phyloP scores from a whole-genome alignment of 208 protist genomes.

The Crithidia bombi region DNA sequence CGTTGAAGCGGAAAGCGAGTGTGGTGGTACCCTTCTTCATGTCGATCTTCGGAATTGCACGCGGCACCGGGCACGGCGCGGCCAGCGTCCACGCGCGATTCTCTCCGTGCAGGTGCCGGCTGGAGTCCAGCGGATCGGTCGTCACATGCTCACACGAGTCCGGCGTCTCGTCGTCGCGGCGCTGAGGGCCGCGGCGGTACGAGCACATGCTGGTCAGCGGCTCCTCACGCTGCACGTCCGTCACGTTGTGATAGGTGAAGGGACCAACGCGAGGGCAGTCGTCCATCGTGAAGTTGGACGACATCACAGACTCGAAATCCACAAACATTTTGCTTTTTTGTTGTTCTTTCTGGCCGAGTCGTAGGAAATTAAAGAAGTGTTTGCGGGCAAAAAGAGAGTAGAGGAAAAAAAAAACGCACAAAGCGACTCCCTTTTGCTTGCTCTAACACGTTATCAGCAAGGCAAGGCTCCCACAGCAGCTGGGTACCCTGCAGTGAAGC shows the following conservation, averaged over 20 bases:
- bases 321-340: slow-evolving; percentile 47
- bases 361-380: too few relatives aligned
- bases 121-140: slow-evolving; percentile 77
- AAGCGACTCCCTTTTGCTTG: too few relatives aligned
- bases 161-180: slow-evolving; percentile 28
- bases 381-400: too few relatives aligned
- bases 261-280: slow-evolving; percentile 81
- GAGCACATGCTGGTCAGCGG: slow-evolving; percentile 22
- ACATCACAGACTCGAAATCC: slow-evolving; percentile 74
- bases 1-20: slow-evolving; percentile 98
- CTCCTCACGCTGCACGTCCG: slow-evolving; percentile 25
- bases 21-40: slow-evolving; percentile 99
- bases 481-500: too few relatives aligned
- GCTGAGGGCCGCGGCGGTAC: slow-evolving; percentile 31
- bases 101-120: slow-evolving; percentile 60
- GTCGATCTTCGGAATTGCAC: slow-evolving; percentile 82
- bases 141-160: slow-evolving; percentile 68
- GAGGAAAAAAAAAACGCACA: too few relatives aligned
- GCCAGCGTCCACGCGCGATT: slow-evolving; percentile 78
- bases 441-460: too few relatives aligned
- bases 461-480: too few relatives aligned
- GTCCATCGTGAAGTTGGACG: slow-evolving; percentile 76
- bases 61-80: slow-evolving; percentile 79
- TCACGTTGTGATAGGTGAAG: slow-evolving; percentile 84
- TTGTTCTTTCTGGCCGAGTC: background rate